Evolutionary conservation across 345 rosid species (phyloP), one percentile per base, ranked within the genome.

Genomic region (Firmiana major): DNA sequence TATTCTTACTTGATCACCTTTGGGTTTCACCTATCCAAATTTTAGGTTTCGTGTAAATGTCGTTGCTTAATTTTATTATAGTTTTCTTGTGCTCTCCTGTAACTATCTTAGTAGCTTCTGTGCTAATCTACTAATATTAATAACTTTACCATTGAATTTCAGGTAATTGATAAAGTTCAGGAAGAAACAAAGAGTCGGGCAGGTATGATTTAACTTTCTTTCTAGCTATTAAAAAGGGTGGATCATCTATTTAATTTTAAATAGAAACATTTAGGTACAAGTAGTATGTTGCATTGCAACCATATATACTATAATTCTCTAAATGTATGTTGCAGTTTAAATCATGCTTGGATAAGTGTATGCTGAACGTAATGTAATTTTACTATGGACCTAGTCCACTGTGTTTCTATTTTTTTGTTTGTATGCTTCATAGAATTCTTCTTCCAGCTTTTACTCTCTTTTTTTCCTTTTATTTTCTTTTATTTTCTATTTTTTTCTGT

Each of bases 141-240:
- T 26, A 46, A 75, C 21, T 5, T 26, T 59, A 42, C 46, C 49
- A 7, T 60, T 42, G 15, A 48, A 42, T 73, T 81, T 66, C 83
- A 91, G 96, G 96, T 91, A 66, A 91, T 89, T 57, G 96, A 91
- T 74, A 91, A 91, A 80, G 96, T 91, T 76, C 96, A 91, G 78
- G 93, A 91, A 86, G 96, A 91, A 80, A 81, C 88, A 75, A 91
- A 87, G 84, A 89, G 81, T 60, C 96, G 96, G 58, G 9, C 91
- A 79, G 96, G 96, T 91, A 80, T 71, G 58, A 7, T 62, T 71
- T 48, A 17, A 17, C 60, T 53, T 22, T 51, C 40, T 15, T 34
- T 12, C 9, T 55, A 2, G 3, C 9, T 26, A 40, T 9, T 9
- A 22, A 45, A 45, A 22, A n/a, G 71, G 22, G 4, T 66, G 28